Base-by-base conservation (phyloP, 495 filamentous ascomycete species). In the Parathielavia appendiculata region DNA sequence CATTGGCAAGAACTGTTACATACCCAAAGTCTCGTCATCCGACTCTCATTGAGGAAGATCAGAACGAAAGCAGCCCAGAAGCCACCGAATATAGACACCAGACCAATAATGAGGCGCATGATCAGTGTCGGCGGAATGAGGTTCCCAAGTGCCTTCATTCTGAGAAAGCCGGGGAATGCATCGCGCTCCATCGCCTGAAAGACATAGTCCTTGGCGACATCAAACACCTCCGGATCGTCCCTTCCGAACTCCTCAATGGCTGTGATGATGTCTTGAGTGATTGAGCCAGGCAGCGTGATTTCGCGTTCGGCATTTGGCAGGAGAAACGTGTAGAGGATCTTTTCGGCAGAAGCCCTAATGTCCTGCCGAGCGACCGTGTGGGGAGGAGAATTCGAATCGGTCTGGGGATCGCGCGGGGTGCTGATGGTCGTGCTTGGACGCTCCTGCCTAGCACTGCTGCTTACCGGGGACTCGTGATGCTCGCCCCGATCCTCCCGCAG, bases 131-230 rank as follows among this genome's bases (percentile, higher is more conserved):
- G 80, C 5, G 92, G 93, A 20, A 97, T 89, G 1, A 98, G 77
- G 66, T 98, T 98, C 41, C 95, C 95, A 14, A 98, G 80, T 8
- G 92, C 93, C 75, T 97, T 97, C 66, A 88, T 86, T 64, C 90
- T 85, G 61, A 98, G 81, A 78, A 98, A 98, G 22, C 92, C 92
- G 5, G 93, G 93, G 73, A 96, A 98, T 14, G 93, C 93, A 74
- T 97, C 93, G 43, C 95, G 85, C 73, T 99, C 93, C 95, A 99
- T 99, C 4, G 93, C 93, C 69, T 97, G 95, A 73, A 97, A 99
- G 47, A 96, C 92, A 69, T 97, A 99, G 75, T 99, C 95, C 73
- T 97, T 97, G 26, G 93, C 93, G 3, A 87, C 85, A 69, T 97
- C 92, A 61, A 99, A 99, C 12, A 99, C 85, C 69, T 97, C 93